Evolutionary conservation across 129 eudicot genomes (phyloP), one percentile per base, ranked within the genome.

Genomic region (Flaveria ramosissima): DNA sequence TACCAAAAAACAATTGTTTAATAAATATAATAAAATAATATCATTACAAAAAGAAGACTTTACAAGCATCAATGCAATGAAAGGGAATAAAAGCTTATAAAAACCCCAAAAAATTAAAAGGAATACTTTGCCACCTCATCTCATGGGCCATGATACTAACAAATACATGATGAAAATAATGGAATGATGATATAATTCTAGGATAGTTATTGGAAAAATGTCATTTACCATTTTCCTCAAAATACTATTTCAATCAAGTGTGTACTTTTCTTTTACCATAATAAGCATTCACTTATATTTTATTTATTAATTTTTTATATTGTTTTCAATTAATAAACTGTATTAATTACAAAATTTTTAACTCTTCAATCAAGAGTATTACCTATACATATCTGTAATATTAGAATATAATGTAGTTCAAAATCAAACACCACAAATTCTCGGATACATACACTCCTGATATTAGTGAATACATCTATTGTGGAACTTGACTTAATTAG

Each of bases 21-120:
- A 63, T 24, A 21, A 15, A 60, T 9, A 15, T 21, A 52, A n/a
- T 16, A 27, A 39, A 9, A 17, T 65, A 72, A 79, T 72, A 73
- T 61, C 68, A 72, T 65, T 68, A 60, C 79, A 73, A 64, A 80
- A 80, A 53, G 83, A 72, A 64, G 59, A 73, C 83, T 80, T 80
- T 80, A 72, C 61, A 65, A 80, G 83, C 69, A 80, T 52, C 83
- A 27, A 72, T 72, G 41, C 74, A 74, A 80, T 80, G 74, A 72
- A 72, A 80, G 26, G 50, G 61, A 64, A 73, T 65, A 51, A 51
- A 67, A 51, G 68, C 64, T 53, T 13, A 16, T 41, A 80, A 70
- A 60, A 80, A 71, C 17, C 23, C 47, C 1, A 23, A 3, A 51
- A 47, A 60, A 71, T 47, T 19, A 20, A 61, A 48, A 71, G 48